Evolutionary conservation across 2,329 filamentous ascomycete genomes (phyloP), one percentile per base, ranked within the genome.

Genomic region (Mycosphaerella sp.): DNA sequence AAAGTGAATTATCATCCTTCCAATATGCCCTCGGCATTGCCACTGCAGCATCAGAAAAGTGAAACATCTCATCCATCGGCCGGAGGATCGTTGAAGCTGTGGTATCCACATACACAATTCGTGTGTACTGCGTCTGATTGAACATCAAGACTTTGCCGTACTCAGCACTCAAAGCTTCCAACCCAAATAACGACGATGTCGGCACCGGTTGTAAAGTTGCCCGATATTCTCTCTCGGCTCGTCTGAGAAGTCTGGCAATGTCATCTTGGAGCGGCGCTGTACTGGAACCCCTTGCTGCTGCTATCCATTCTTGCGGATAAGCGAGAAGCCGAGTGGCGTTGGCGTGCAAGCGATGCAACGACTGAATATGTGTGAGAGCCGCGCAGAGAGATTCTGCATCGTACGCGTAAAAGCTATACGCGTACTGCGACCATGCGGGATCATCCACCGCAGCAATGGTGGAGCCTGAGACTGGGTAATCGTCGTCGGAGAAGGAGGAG

Each of bases 21-120:
- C 85, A 87, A 67, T 88, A 87, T 12, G 84, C 85, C 29, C 81
- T 79, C 2, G 85, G 82, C 78, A 87, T 84, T 1, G 84, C 84
- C 4, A 84, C 76, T 0, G 78, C 73, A 1, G 78, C 75, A 1
- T 72, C 66, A 0, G 85, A 85, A 1, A 86, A 73, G 40, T 84
- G 76, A 69, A 89, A 88, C 0, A 88, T 74, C 51, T 87, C 83
- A 59, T 88, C 85, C 73, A 88, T 79, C 3, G 44, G 38, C 2
- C 40, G 17, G 3, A 60, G 74, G 1, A 88, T 70, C 2, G 79
- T 79, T n/a, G 79, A 74, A 61, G 87, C 84, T 5, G 82, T 83
- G 4, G 39, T 32, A 64, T 87, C 80, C 45, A 82, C 68, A 42
- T 77, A 73, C 38, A 82, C 72, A 34, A 82, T 71, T 42, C 80